Evolutionary conservation across 305 asterid genomes (phyloP), one percentile per base, ranked within the genome.

Genomic region (Solanum chacoense): DNA sequence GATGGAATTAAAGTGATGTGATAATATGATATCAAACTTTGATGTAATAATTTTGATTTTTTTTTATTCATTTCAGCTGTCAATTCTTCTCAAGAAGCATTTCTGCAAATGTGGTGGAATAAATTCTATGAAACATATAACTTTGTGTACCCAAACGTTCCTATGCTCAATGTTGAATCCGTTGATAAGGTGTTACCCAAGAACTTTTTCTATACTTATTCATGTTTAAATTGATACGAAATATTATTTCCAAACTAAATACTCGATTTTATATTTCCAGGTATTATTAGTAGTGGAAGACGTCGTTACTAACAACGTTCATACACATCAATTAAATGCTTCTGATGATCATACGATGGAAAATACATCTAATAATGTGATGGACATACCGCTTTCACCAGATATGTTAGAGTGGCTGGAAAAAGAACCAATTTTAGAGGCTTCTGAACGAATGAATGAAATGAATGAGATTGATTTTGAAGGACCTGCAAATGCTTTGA

Each of bases 31-130:
- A 26, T 5, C 29, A 3, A 34, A 7, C 28, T 63, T 86, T 29
- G 78, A 71, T 55, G 8, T 45, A 22, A 72, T 78, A 24, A 34
- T 35, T 38, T 18, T 31, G 32, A 35, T 73, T 2, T 37, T n/a
- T 37, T n/a, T 10, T 13, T 16, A 2, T 36, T 88, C 6, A 8
- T 67, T 74, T 65, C 91, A 94, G 96, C n/a, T 11, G 35, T 93
- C 71, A 73, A 86, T 78, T 35, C 93, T 29, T 89, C 92, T 11
- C 91, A 90, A 8, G 92, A 91, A 38, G 94, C 94, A 72, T 92
- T 93, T 85, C 90, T 94, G n/a, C 16, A 79, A 1, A 94, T 90
- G 18, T 95, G 98, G 96, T 93, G 98, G 96, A 73, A 90, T 71
- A 14, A 90, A 38, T 94, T 94, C 37, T 93, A 93, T 93, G 94